phyloP scores from a whole-genome alignment of 768 basidiomycete species.

The Mycena belliarum region DNA sequence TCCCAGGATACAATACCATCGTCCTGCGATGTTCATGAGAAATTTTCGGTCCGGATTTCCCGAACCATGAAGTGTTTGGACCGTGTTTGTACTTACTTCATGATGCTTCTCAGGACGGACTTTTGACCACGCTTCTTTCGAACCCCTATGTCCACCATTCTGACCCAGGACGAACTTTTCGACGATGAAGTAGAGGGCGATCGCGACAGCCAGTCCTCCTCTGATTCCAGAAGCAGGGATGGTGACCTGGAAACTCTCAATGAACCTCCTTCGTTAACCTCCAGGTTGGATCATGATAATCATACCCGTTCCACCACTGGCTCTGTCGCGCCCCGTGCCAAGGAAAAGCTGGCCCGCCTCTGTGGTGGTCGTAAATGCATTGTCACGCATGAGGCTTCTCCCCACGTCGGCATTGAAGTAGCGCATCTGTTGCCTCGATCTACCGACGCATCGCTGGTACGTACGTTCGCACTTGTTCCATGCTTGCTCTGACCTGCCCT shows the following conservation, averaged over 20 bases:
- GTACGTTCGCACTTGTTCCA: neutral
- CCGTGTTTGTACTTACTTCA: neutral
- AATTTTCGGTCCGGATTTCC: no score
- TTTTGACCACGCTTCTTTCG: neutral
- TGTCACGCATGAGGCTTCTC: neutral
- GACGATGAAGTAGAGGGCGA: neutral
- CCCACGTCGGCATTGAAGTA: constrained; percentile 4
- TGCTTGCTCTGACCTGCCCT: neutral
- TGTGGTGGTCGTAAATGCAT: constrained; percentile 9
- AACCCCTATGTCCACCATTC: constrained; percentile 1
- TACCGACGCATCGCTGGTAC: neutral
- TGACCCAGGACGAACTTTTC: constrained; percentile 1
- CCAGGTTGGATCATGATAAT: neutral
- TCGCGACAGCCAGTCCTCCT: constrained; percentile 5
- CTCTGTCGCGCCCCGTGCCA: neutral
- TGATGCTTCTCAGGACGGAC: neutral
- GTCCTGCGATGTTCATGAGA: no score
- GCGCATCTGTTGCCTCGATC: constrained; percentile 7
- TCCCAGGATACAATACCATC: no score
- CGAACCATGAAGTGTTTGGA: no score
- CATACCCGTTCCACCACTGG: constrained; percentile 3
- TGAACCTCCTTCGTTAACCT: no score
- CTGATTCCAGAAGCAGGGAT: neutral
- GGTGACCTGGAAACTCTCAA: neutral
- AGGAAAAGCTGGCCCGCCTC: neutral